Conservation (phyloP, 1,284 basidiomycete genomes). For the Sutorius eximius region DNA sequence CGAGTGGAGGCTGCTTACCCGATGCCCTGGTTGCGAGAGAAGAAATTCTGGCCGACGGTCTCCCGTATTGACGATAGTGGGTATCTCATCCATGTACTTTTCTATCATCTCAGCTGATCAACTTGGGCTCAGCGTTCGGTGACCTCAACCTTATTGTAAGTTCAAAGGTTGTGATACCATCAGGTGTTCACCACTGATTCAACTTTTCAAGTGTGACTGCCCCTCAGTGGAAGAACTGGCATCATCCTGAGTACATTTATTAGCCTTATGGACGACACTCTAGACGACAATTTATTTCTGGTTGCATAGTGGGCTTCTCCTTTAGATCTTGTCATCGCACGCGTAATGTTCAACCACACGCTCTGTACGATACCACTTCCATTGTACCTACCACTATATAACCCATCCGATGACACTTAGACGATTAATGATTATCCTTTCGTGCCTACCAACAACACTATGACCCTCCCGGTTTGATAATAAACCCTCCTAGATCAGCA, state of each 20-base stretch:
- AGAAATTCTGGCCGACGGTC: slow-evolving; percentile 94
- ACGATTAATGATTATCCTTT: slow-evolving; percentile 15
- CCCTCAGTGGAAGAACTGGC: slow-evolving; percentile 80
- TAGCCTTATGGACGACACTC: slow-evolving; percentile 9
- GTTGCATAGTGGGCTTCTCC: slow-evolving; percentile 40
- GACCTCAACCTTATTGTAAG: slow-evolving; percentile 80
- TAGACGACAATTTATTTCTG: slow-evolving; percentile 9
- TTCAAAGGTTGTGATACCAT: slow-evolving; percentile 17
- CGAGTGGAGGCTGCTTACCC: slow-evolving; percentile 86
- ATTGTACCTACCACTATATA: slow-evolving; percentile 14
- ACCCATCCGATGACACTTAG: slow-evolving; percentile 5
- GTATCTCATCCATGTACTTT: slow-evolving; percentile 26
- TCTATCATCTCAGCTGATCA: neutral
- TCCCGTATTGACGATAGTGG: slow-evolving; percentile 88
- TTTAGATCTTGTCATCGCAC: slow-evolving; percentile 37
- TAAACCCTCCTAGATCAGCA: slow-evolving; percentile 17
- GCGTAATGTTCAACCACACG: slow-evolving; percentile 41
- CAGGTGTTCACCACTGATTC: slow-evolving; percentile 11
- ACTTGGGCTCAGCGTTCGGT: slow-evolving; percentile 60
- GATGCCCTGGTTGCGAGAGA: slow-evolving; percentile 71
- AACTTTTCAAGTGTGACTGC: slow-evolving; percentile 71
- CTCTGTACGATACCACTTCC: slow-evolving; percentile 32
- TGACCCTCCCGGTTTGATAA: slow-evolving; percentile 20
- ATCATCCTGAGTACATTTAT: slow-evolving; percentile 27
- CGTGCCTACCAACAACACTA: neutral